These are phyloP conservation scores for Penicillium paradoxum DNA, from an alignment of 495 filamentous ascomycete genomes.

Conservation along the genomic window DNA sequence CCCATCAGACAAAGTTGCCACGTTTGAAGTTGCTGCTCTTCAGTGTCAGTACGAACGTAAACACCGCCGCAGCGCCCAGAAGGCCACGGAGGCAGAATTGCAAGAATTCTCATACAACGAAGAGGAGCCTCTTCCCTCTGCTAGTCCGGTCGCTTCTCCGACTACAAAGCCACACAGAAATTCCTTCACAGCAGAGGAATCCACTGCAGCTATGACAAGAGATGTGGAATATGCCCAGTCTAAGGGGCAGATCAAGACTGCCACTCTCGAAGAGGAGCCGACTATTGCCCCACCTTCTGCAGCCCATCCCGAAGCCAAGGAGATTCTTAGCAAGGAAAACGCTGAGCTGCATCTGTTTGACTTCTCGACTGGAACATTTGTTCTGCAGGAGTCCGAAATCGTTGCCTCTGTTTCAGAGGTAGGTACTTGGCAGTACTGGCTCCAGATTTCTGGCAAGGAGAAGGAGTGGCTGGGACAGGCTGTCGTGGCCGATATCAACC, in stretches of 20 bases:
- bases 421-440: slow-evolving; percentile 92
- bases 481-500: slow-evolving; percentile 86
- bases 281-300: slow-evolving; percentile 52
- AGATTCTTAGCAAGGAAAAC: slow-evolving; percentile 67
- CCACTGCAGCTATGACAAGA: slow-evolving; percentile 39
- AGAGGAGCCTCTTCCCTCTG: slow-evolving; percentile 74
- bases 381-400: slow-evolving; percentile 70
- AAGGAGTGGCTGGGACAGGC: slow-evolving; percentile 85
- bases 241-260: slow-evolving; percentile 36
- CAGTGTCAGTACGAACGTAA: slow-evolving; percentile 98
- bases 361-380: slow-evolving; percentile 75
- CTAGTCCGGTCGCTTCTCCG: slow-evolving; percentile 71
- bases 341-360: slow-evolving; percentile 94
- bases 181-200: slow-evolving; percentile 31
- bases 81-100: slow-evolving; percentile 77
- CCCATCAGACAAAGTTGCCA: slow-evolving; percentile 62
- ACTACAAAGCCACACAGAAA: slow-evolving; percentile 39
- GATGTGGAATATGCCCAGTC: slow-evolving; percentile 44
- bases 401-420: slow-evolving; percentile 78
- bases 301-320: slow-evolving; percentile 60
- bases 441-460: slow-evolving; percentile 74
- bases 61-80: slow-evolving; percentile 69
- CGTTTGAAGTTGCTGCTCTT: slow-evolving; percentile 77
- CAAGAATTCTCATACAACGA: slow-evolving; percentile 74
- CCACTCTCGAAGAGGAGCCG: slow-evolving; percentile 19